phyloP scores from a whole-genome alignment of 1,284 basidiomycete genomes.

The Mycena citricolor region DNA sequence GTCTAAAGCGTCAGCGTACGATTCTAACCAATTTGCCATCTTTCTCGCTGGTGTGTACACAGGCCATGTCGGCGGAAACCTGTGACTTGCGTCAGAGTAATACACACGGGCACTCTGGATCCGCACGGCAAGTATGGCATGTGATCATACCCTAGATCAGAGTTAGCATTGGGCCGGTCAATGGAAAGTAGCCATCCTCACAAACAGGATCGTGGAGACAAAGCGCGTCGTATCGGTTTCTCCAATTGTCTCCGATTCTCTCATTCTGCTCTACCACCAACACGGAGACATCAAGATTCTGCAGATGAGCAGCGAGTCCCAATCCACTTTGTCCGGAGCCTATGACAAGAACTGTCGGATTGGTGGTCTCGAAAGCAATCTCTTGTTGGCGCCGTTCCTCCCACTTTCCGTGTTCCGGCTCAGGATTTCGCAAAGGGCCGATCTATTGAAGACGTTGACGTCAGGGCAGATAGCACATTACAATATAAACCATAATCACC shows the following conservation, averaged over 20 bases:
- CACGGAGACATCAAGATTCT: conserved; percentile 51
- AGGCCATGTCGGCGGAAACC: conserved; percentile 62
- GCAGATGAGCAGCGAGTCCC: conserved; percentile 59
- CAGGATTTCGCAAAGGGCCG: conserved; percentile 19
- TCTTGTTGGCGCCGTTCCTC: conserved; percentile 12
- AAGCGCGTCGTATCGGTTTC: conserved; percentile 56
- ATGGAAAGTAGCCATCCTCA: conserved; percentile 25
- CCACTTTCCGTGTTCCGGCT: conserved; percentile 25
- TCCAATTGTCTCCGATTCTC: conserved; percentile 63
- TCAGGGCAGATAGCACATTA: conserved; percentile 31
- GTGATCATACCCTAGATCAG: conserved; percentile 49
- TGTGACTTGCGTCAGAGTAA: conserved; percentile 24
- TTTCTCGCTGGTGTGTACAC: conserved; percentile 57
- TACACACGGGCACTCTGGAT: conserved; percentile 6
- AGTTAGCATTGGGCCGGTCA: conserved; percentile 1
- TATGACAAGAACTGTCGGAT: conserved; percentile 26
- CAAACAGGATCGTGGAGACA: conserved; percentile 61
- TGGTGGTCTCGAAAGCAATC: conserved; percentile 16
- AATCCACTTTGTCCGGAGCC: conserved; percentile 51
- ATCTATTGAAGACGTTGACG: no score
- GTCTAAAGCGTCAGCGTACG: conserved; percentile 62
- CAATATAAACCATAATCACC: no score
- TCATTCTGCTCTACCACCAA: conserved; percentile 54
- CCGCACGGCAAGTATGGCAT: conserved; percentile 55
- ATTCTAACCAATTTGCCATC: conserved; percentile 67